Evolutionary conservation across 2,329 filamentous ascomycete genomes (phyloP), one percentile per base, ranked within the genome.

Genomic region (Alternaria atra): DNA sequence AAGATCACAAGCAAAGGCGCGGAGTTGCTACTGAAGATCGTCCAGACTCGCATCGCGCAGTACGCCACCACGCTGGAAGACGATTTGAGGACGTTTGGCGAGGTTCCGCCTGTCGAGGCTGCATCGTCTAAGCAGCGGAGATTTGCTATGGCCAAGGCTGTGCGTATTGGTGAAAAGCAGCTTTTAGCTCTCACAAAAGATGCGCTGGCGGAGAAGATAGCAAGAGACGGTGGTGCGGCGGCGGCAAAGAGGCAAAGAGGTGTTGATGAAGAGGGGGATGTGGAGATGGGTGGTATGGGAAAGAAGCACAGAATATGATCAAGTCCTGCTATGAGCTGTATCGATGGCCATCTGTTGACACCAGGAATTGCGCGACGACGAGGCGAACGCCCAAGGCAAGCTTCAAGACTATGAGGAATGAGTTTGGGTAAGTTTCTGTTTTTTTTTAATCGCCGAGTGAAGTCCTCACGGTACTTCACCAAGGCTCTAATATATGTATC

Each of bases 151-250:
- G 91, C 91, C 0, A 71, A 89, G 23, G 80, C 86, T 52, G 90
- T 93, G 35, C 85, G 91, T 60, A 78, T 89, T 3, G 91, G 91
- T 13, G 91, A 94, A 78, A 93, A 93, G 76, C 83, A 84, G 67
- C 81, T 94, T 6, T 73, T 93, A 25, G 78, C 82, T 56, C 83
- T 87, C 70, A 82, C 88, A 1, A 81, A 85, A 60, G 60, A 70
- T 35, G 73, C 70, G 2, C 55, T 78, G 47, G 60, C 57, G 6
- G 64, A 66, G 43, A 63, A 54, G 17, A 32, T 73, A 69, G 59
- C 65, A 80, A 78, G 76, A 75, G 74, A 69, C 59, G 65, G 64
- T 46, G 65, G 54, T 2, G 54, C 56, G 8, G 52, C 54, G 15
- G 32, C 60, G n/a, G 35, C 62, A 0, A 76, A 75, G 58, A 69